Percentiles rank a stretch among this genome's conserved stretches.
phyloP scores from a whole-genome alignment of 2,329 filamentous ascomycete species.

The Rutstroemia sydowiana region DNA sequence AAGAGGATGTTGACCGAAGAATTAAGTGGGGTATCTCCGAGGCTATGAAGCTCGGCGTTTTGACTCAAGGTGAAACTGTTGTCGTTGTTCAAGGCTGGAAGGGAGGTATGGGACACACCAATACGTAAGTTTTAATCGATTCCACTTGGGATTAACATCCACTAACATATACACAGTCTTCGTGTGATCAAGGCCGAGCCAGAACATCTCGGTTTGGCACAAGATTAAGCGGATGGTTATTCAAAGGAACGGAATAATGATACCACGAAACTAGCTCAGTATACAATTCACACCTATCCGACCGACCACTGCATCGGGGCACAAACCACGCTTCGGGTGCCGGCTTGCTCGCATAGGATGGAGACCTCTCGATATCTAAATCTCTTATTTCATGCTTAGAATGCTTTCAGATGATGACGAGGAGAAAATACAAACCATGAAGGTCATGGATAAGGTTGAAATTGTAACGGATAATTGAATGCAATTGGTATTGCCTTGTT shows the following conservation, averaged over 20 bases:
- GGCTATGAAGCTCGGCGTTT: conserved; percentile 73
- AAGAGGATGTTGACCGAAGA: conserved; percentile 95
- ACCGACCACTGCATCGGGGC: not conserved
- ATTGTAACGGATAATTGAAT: not conserved
- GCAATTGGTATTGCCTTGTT: too few relatives aligned
- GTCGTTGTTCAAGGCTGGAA: conserved; percentile 88
- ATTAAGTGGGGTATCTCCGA: conserved; percentile 94
- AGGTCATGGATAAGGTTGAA: not conserved
- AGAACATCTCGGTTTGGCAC: conserved; percentile 22
- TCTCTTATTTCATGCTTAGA: not conserved
- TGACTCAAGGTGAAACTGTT: conserved; percentile 65
- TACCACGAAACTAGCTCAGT: not conserved
- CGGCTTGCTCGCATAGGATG: not conserved
- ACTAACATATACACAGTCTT: conserved; percentile 19
- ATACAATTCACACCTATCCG: not conserved
- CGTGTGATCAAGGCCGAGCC: conserved; percentile 30
- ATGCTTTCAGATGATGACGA: conserved; percentile 6
- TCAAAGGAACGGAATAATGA: not conserved
- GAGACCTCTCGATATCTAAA: not conserved
- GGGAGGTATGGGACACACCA: conserved; percentile 87
- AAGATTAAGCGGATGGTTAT: not conserved
- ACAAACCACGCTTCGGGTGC: not conserved
- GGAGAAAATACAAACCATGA: not conserved
- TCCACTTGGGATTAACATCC: not conserved
- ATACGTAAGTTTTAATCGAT: conserved; percentile 43